Evolutionary conservation across 306 rosid species (phyloP).

Genomic region (Lagenaria siceraria): DNA sequence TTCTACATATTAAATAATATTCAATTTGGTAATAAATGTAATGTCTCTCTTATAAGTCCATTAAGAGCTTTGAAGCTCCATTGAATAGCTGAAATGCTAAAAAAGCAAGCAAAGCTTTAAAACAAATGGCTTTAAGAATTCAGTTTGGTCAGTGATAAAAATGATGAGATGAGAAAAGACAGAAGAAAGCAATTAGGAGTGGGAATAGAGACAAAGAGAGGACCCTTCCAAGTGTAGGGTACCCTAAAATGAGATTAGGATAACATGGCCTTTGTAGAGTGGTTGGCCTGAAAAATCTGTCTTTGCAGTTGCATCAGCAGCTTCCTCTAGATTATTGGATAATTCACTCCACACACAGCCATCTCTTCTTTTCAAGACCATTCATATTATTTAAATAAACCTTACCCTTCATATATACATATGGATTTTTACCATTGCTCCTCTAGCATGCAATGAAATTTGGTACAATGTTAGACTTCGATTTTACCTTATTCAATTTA

Average conservation of each 20-base stretch:
- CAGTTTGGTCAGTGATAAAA: background rate
- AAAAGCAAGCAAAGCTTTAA: background rate
- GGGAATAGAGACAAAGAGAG: background rate
- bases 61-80: background rate
- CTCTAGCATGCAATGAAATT: too few species aligned
- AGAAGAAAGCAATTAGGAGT: background rate
- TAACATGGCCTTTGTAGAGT: conserved; percentile 1
- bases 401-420: too few species aligned
- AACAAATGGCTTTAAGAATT: background rate
- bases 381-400: too few species aligned
- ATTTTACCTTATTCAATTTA: too few species aligned
- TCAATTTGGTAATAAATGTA: background rate
- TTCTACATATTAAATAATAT: too few species aligned
- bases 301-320: background rate
- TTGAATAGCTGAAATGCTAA: background rate
- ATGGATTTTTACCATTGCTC: too few species aligned
- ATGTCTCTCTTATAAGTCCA: background rate
- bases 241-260: background rate
- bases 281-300: conserved; percentile 6
- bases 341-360: too few species aligned
- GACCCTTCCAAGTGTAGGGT: background rate
- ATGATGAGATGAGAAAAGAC: background rate
- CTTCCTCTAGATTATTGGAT: background rate
- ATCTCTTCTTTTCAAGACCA: too few species aligned
- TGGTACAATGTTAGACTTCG: too few species aligned